Percentiles rank a stretch among this genome's conserved stretches.
phyloP scores from a whole-genome alignment of 768 basidiomycete genomes.

The Cystofilobasidium capitatum region DNA sequence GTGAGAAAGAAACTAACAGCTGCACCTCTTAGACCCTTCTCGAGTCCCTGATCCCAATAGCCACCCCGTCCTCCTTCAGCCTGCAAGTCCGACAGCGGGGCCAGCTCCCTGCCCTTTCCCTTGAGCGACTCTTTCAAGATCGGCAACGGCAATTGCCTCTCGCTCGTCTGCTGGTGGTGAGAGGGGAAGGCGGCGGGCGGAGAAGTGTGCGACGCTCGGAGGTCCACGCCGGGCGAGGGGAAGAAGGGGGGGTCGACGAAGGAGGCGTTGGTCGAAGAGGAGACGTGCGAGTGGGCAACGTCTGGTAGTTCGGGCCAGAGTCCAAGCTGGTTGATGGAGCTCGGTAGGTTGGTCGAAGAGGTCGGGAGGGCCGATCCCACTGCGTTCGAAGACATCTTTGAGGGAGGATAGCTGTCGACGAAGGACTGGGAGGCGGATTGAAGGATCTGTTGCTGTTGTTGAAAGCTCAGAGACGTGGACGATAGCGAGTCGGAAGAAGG shows the following conservation, averaged over 20 bases:
- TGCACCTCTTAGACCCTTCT: neutral
- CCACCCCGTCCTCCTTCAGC: neutral
- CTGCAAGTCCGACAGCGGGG: neutral
- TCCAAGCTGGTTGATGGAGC: neutral
- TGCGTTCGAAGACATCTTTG: neutral
- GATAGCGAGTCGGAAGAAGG: neutral
- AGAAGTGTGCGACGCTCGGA: neutral
- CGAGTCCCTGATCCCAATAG: neutral
- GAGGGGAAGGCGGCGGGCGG: neutral
- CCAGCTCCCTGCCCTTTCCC: neutral
- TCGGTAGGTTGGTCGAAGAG: too few species aligned
- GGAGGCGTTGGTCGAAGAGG: neutral
- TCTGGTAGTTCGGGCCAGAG: neutral
- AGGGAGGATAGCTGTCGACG: neutral
- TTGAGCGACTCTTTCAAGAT: neutral
- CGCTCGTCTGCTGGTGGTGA: too few species aligned
- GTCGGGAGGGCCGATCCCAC: too few species aligned
- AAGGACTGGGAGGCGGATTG: neutral
- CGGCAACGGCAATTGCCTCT: too few species aligned
- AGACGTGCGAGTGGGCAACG: neutral
- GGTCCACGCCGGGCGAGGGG: neutral
- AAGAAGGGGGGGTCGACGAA: neutral
- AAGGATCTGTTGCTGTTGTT: neutral
- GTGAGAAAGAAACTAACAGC: neutral
- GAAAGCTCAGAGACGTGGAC: neutral